These are phyloP conservation scores for Erodium trifolium DNA, from an alignment of 441 rosid genomes.

Conservation along the genomic window DNA sequence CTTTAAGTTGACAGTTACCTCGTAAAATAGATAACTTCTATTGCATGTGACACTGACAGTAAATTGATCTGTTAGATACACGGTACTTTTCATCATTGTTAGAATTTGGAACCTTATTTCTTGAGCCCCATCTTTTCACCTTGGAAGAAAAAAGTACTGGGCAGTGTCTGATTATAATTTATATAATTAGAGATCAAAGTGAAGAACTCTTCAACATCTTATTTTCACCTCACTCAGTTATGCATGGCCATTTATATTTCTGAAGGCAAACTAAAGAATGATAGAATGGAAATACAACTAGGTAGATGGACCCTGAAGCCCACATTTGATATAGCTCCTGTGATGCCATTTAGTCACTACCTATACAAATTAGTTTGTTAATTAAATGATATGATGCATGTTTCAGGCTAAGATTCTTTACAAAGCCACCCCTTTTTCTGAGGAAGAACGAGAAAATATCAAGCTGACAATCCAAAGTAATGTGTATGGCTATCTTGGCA, in stretches of 20 bases:
- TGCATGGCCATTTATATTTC: not conserved
- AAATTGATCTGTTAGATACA: not conserved
- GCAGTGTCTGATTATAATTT: not conserved
- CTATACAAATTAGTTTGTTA: not conserved
- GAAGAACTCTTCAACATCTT: not conserved
- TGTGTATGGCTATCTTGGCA: slow-evolving; percentile 89
- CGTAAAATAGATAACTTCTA: not conserved
- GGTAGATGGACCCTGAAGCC: not conserved
- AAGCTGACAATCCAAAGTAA: slow-evolving; percentile 98
- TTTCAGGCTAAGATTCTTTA: slow-evolving; percentile 89
- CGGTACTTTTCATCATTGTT: not conserved
- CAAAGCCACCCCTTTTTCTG: slow-evolving; percentile 59
- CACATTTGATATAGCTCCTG: not conserved
- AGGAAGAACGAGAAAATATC: slow-evolving; percentile 77
- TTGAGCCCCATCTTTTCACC: not conserved
- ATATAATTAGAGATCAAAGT: not conserved
- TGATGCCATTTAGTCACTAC: not conserved
- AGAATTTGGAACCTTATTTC: not conserved
- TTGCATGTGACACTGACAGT: not conserved
- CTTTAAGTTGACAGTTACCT: not conserved
- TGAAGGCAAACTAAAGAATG: not conserved
- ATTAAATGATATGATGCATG: slow-evolving; percentile 13
- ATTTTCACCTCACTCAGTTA: not conserved
- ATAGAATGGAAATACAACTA: not conserved
- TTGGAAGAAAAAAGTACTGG: not conserved